Evolutionary conservation across 2,329 filamentous ascomycete genomes (phyloP), one percentile per base, ranked within the genome.

Genomic region (Fusarium papillatum): DNA sequence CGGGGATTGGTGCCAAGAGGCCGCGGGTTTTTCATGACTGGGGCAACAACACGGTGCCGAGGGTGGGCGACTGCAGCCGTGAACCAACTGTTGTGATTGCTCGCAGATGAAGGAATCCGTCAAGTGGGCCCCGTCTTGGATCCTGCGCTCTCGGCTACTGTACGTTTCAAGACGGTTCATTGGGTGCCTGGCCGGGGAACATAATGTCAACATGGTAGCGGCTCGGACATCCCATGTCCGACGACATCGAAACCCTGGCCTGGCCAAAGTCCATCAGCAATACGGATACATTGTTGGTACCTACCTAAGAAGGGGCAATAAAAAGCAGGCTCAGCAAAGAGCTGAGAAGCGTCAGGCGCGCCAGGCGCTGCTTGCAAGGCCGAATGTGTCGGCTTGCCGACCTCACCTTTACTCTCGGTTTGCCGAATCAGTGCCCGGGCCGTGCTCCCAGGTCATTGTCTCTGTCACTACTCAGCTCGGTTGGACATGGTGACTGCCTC

Each of bases 161-260:
- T 59, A 65, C 69, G 74, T 55, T 78, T 63, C 67, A 63, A 59
- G 71, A 77, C 74, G 74, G 76, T 75, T 77, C 60, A 74, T 75
- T 80, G 75, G 76, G 67, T 38, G 41, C 60, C 62, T 65, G 31
- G 46, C 34, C 46, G 22, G 29, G 53, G 63, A 57, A 68, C 64
- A 43, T 67, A 57, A 16, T 38, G 31, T 43, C 14, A 55, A 38
- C 64, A 10, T 57, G n/a, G 55, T 26, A 24, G 53, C 43, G 50
- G 29, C 50, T 61, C 53, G 39, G 53, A 66, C 64, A 66, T 50
- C 19, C 34, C 53, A 48, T 66, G 50, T 60, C 64, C 53, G 50
- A 46, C 34, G 36, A 39, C 31, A n/a, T 61, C 26, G 46, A 36
- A 31, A 62, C 39, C 61, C 67, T 69, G 66, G 31, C 31, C 46